Percentiles rank a stretch among this genome's conserved stretches.
These are phyloP conservation scores for Xylariaceae sp. DNA, from an alignment of 2,329 filamentous ascomycete genomes.

Conservation along the genomic window DNA sequence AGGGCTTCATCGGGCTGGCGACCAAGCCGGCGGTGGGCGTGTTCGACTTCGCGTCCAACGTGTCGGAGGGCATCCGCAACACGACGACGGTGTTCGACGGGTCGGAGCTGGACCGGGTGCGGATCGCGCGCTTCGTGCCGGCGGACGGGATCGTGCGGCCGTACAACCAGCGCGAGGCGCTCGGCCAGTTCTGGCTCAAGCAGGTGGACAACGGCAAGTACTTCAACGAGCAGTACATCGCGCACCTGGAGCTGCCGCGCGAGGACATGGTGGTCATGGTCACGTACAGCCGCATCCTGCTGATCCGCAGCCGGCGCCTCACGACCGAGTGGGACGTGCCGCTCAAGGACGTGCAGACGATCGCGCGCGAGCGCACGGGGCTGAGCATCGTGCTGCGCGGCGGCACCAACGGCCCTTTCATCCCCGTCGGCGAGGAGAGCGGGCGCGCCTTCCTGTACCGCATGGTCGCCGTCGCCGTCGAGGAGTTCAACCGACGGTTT, in stretches of 20 bases:
- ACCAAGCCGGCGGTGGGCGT: slow-evolving; percentile 97
- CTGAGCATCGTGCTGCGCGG: slow-evolving; percentile 83
- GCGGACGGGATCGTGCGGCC: slow-evolving; percentile 89
- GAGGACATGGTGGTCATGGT: slow-evolving; percentile 88
- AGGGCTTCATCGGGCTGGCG: slow-evolving; percentile 86
- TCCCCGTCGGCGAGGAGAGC: slow-evolving; percentile 86
- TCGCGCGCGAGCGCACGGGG: slow-evolving; percentile 91
- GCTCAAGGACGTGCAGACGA: slow-evolving; percentile 92
- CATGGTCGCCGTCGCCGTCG: slow-evolving; percentile 58
- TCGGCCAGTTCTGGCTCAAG: slow-evolving; percentile 98
- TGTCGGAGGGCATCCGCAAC: slow-evolving; percentile 95
- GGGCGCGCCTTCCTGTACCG: slow-evolving; percentile 55
- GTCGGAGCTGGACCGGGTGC: slow-evolving; percentile 86
- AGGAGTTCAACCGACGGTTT: slow-evolving; percentile 59
- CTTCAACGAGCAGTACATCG: slow-evolving; percentile 97
- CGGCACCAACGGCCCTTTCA: slow-evolving; percentile 87
- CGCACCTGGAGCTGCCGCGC: slow-evolving; percentile 82
- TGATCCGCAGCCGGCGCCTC: slow-evolving; percentile 79
- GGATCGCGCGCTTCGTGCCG: slow-evolving; percentile 87
- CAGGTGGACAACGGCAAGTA: slow-evolving; percentile 95
- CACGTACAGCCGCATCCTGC: slow-evolving; percentile 79
- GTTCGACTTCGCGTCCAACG: slow-evolving; percentile 92
- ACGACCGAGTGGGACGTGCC: slow-evolving; percentile 93
- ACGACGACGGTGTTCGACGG: slow-evolving; percentile 97
- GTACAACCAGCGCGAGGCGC: slow-evolving; percentile 87